Conservation (phyloP, 129 eudicot species). For the Gnaphalium uliginosum region DNA sequence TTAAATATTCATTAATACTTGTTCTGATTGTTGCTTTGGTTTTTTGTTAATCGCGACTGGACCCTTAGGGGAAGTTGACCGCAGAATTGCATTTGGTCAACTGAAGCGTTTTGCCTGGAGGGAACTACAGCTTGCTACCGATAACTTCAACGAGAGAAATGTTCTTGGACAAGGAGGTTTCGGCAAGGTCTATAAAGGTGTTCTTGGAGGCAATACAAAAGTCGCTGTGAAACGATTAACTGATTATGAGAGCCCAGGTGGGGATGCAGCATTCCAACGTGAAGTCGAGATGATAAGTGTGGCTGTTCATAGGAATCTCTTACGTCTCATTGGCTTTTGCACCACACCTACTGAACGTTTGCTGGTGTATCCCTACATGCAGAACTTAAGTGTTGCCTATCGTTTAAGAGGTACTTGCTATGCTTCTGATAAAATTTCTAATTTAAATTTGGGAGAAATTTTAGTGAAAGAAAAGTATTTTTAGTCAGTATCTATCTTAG, state of each 20-base stretch:
- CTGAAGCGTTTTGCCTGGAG: constrained; percentile 89
- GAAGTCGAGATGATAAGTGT: constrained; percentile 99
- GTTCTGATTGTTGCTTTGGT: not conserved
- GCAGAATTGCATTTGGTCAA: constrained; percentile 92
- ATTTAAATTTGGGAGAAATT: not conserved
- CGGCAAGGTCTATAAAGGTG: constrained; percentile 97
- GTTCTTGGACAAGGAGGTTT: constrained; percentile 99
- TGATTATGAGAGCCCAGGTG: constrained; percentile 89
- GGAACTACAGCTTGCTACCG: constrained; percentile 95
- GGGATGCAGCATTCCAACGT: constrained; percentile 94
- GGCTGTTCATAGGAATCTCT: constrained; percentile 87
- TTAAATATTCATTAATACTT: not conserved
- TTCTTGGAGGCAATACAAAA: constrained; percentile 73
- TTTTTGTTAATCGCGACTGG: constrained; percentile 9
- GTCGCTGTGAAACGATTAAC: constrained; percentile 96
- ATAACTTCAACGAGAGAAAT: constrained; percentile 83
- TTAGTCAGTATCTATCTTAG: not conserved
- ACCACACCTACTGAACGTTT: constrained; percentile 96
- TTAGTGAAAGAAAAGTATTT: not conserved
- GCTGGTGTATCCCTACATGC: constrained; percentile 94
- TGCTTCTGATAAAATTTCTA: not conserved
- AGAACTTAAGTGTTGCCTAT: constrained; percentile 93
- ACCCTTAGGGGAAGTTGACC: constrained; percentile 92
- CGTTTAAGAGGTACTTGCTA: constrained; percentile 74
- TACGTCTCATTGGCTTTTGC: constrained; percentile 92